Base-by-base conservation (phyloP, 2,329 filamentous ascomycete genomes). In the Trichoderma citrinoviride region DNA sequence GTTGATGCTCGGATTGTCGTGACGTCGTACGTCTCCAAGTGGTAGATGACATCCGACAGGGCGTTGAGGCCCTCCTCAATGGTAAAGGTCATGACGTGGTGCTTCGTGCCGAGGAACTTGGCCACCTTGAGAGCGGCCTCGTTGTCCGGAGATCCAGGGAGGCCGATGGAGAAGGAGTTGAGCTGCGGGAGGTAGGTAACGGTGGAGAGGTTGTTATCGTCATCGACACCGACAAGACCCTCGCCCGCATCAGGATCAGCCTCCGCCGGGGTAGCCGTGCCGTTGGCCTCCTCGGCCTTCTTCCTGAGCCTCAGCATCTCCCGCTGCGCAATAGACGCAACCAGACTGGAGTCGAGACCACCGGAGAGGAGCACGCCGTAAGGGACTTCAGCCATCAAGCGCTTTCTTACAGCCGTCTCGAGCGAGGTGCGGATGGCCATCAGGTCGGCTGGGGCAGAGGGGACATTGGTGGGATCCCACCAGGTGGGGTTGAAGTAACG, bases 1-100 rank as follows among this genome's bases (percentile, higher is more conserved):
- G 95, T 99, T 12, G 94, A 98, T 63, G 95, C 95, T 75, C 95
- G 93, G 76, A 99, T 98, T 3, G 95, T 99, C 61, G 95, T 99
- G 27, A 99, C 95, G 77, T 99, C 95, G 81, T 95, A 99, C 15
- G 92, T 92, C 83, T 99, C 95, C 67, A 99, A 87, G 80, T 99
- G 95, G 82, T 90, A 97, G 76, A 99, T 98, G 76, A 99, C 95
- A 77, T 99, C 95, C 41, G 92, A 96, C 7, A 99, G 87, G 19
- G 95, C 94, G 80, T 99, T 94, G 75, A 99, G 89, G 66, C 95
- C 95, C 75, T 99, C 95, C 78, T 99, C 92, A 65, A 99, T 90
- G 67, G 95, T 98, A 78, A 99, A 99, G 62, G 93, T 98, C 85
- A 99, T 96, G 73, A 93, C 92, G 80, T 99, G 93, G 79, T 99